Base-by-base conservation (phyloP, 495 filamentous ascomycete genomes). In the Aspergillus kassunensis region DNA sequence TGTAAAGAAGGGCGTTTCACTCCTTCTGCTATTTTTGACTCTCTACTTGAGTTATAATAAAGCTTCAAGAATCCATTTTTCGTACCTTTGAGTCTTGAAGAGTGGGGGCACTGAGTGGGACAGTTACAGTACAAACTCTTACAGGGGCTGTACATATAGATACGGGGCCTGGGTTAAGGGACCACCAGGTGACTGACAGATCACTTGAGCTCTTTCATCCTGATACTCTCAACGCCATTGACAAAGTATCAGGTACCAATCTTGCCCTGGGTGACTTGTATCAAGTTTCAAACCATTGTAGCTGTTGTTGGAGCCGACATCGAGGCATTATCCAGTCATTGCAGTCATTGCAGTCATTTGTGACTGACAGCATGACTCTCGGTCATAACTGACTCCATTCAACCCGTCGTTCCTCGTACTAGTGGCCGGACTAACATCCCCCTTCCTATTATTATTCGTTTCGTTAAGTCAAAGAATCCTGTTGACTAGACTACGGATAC, bases 401-500 rank as follows among this genome's bases (percentile, higher is more conserved):
- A 27, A 35, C 37, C 36, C 48, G 44, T 24, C 33, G 49, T 49
- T 39, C 16, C 24, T 13, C 19, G 21, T 44, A 57, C 58, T 61
- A 61, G 58, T 57, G 48, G 51, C 47, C 25, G 58, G 49, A 49
- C 54, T 61, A 61, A 52, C 45, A 41, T 61, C 44, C 41, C 36
- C 49, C 50, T 60, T 56, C 57, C 57, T 60, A 56, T 43, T 60
- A 34, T 56, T 60, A 53, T 56, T 60, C 57, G 57, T 56, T 23
- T 35, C 35, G 29, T 52, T 55, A 24, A 49, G 39, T 44, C 57
- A 49, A 48, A 27, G 45, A 44, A 52, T 35, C 24, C 23, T 27
- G 31, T 20, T 19, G 33, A 37, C 33, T 25, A 24, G 11, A 47
- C 12, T n/a, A 2, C 12, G 29, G 8, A 25, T 21, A 21, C 21